Conservation (phyloP, 164 flowering plant genomes). For the Saururus chinensis region DNA sequence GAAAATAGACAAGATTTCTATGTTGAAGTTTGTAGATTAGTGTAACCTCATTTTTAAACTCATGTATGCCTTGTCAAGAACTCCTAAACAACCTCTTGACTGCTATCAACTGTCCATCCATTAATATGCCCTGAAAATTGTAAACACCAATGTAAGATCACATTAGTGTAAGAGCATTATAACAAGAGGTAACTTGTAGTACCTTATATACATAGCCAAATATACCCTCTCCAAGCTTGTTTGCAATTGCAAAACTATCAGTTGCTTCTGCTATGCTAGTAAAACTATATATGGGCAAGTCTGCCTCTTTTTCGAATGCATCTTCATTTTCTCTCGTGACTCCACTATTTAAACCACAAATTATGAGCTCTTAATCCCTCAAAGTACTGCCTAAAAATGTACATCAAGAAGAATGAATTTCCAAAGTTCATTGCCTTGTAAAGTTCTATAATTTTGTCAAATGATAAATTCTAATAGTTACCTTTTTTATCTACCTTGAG, state of each 20-base stretch:
- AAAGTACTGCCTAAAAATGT: no score
- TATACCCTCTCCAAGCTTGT: slow-evolving; percentile 19
- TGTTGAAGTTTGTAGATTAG: slow-evolving; percentile 18
- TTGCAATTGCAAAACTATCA: slow-evolving; percentile 7
- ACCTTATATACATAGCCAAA: slow-evolving; percentile 13
- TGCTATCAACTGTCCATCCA: slow-evolving; percentile 17
- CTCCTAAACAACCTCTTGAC: slow-evolving; percentile 15
- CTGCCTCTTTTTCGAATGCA: not conserved
- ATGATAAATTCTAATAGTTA: not conserved
- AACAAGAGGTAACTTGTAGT: no score
- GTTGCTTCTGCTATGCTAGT: slow-evolving; percentile 8
- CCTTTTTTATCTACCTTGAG: not conserved
- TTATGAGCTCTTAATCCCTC: not conserved
- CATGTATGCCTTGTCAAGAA: slow-evolving; percentile 15
- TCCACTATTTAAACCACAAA: not conserved
- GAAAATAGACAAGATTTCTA: no score
- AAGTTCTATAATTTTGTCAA: no score
- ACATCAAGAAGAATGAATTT: no score
- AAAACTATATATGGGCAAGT: slow-evolving; percentile 4
- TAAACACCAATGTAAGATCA: no score
- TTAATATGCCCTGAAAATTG: no score
- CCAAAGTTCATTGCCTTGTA: no score
- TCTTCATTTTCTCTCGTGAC: not conserved
- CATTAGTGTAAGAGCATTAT: no score
- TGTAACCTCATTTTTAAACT: slow-evolving; percentile 16